A percentile compares a stretch with the other conserved stretches of the same genome.
These are phyloP conservation scores for Apiospora arundinis DNA, from an alignment of 2,329 filamentous ascomycete genomes.

Conservation along the genomic window DNA sequence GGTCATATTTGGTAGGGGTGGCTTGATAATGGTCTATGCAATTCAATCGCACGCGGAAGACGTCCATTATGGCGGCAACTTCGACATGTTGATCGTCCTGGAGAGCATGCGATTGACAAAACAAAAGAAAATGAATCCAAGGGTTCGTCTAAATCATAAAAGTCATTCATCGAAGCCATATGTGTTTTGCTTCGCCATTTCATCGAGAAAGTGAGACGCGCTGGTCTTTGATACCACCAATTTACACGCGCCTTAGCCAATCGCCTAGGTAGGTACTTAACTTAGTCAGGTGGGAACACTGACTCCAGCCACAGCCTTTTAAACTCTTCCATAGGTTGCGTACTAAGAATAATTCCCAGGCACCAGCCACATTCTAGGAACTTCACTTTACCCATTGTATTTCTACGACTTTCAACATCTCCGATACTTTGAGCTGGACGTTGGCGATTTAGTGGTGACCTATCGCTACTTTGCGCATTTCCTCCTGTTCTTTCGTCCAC, in stretches of 20 bases:
- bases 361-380: conserved; percentile 12
- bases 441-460: not conserved
- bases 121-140: not conserved
- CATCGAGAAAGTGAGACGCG: not conserved
- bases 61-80: conserved; percentile 56
- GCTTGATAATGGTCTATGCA: conserved; percentile 96
- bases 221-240: not conserved
- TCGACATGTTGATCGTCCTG: not conserved
- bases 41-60: conserved; percentile 90
- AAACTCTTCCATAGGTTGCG: not conserved
- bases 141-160: not conserved
- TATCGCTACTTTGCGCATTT: no score
- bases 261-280: not conserved
- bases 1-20: conserved; percentile 79
- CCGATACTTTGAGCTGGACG: not conserved
- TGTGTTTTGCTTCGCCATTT: not conserved
- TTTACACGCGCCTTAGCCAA: conserved; percentile 7
- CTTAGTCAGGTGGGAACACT: not conserved
- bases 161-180: not conserved
- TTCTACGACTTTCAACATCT: not conserved
- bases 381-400: not conserved
- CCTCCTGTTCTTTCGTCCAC: not conserved
- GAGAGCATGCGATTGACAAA: not conserved
- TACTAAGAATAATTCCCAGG: not conserved
- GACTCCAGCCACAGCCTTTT: not conserved